phyloP scores from a whole-genome alignment of 1,139 yeast species.

The Candida gigantensis region DNA sequence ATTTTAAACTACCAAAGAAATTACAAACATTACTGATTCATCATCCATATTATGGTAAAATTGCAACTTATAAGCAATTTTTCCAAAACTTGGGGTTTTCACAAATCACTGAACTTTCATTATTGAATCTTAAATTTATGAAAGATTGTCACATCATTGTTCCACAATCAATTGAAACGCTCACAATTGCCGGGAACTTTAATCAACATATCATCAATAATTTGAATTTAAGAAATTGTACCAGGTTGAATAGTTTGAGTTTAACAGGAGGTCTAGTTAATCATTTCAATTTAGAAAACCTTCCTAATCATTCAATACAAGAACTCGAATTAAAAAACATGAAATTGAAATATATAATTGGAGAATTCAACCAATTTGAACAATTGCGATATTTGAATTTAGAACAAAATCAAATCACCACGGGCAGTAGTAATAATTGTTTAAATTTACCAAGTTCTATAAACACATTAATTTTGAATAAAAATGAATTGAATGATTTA shows the following conservation, averaged over 20 bases:
- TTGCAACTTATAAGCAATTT: conserved; percentile 6
- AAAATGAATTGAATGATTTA: conserved; percentile 11
- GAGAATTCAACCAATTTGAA: conserved; percentile 9
- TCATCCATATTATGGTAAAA: conserved; percentile 8
- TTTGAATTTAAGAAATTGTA: conserved; percentile 4
- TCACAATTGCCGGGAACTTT: conserved; percentile 9
- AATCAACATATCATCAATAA: conserved; percentile 3
- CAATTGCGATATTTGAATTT: conserved; percentile 9
- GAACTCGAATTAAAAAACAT: conserved; percentile 10
- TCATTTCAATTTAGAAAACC: conserved; percentile 5
- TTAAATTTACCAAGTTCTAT: conserved; percentile 11
- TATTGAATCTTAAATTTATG: conserved; percentile 6
- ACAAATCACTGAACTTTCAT: conserved; percentile 5
- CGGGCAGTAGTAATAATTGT: not conserved
- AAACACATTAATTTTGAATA: conserved; percentile 7
- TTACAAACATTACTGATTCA: conserved; percentile 11
- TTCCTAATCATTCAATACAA: conserved; percentile 7
- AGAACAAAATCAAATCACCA: conserved; percentile 9
- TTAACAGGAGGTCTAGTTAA: conserved; percentile 9
- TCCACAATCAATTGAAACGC: conserved; percentile 6
- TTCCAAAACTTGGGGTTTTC: conserved; percentile 7
- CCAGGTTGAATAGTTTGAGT: conserved; percentile 2
- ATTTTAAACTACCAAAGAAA: conserved; percentile 8
- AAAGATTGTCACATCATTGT: conserved; percentile 1
- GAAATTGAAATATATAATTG: conserved; percentile 7